These are phyloP conservation scores for Starmerella etchellsii DNA, from an alignment of 805 yeast species.

Conservation along the genomic window DNA sequence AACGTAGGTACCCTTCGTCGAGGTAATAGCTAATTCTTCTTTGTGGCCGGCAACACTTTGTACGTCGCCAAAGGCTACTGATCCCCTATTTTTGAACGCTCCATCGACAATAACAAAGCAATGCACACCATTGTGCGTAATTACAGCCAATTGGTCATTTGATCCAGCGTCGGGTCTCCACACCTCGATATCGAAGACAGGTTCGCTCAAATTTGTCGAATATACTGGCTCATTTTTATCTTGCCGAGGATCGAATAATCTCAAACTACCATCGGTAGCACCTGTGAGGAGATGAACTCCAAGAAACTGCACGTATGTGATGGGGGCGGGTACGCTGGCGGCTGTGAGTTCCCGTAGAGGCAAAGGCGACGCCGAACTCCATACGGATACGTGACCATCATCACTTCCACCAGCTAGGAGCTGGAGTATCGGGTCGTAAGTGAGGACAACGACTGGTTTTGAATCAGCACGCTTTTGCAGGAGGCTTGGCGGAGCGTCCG, in stretches of 20 bases:
- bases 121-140: no score
- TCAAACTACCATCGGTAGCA: slow-evolving; percentile 9
- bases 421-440: slow-evolving; percentile 40
- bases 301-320: slow-evolving; percentile 17
- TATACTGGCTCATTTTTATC: no score
- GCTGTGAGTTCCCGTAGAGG: slow-evolving; percentile 16
- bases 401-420: slow-evolving; percentile 65
- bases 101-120: no score
- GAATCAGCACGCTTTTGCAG: neutral
- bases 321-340: slow-evolving; percentile 22
- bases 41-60: no score
- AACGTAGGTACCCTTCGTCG: no score
- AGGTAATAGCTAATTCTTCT: no score
- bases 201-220: no score
- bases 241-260: slow-evolving; percentile 9
- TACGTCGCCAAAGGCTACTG: no score
- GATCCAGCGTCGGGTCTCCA: no score
- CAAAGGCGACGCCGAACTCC: slow-evolving; percentile 31
- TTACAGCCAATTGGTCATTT: no score
- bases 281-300: slow-evolving; percentile 13
- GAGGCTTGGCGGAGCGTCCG: neutral
- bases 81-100: no score
- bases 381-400: slow-evolving; percentile 57
- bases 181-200: no score
- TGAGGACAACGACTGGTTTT: slow-evolving; percentile 38